phyloP scores from a whole-genome alignment of 495 filamentous ascomycete genomes.

The Bacidia rubella region DNA sequence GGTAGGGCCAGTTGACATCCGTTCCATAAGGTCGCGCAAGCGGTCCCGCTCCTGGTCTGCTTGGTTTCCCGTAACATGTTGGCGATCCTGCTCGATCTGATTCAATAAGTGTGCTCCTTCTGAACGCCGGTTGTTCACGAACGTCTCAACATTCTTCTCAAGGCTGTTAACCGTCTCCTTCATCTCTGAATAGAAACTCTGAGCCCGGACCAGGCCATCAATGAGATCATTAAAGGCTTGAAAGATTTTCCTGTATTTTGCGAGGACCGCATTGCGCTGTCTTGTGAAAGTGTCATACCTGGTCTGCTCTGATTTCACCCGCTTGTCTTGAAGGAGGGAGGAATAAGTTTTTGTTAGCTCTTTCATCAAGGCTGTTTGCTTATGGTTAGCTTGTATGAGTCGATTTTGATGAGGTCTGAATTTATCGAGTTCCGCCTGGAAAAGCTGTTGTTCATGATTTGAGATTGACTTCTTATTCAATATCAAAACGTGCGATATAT shows the following conservation, averaged over 20 bases:
- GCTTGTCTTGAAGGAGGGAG: constrained; percentile 81
- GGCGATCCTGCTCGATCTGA: constrained; percentile 73
- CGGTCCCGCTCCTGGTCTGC: constrained; percentile 79
- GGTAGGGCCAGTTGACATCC: constrained; percentile 68
- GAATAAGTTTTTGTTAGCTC: constrained; percentile 83
- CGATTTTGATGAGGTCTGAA: constrained; percentile 88
- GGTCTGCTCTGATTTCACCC: constrained; percentile 83
- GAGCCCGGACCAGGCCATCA: constrained; percentile 70
- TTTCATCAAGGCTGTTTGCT: constrained; percentile 86
- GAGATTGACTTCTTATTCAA: constrained; percentile 91
- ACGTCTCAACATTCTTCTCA: constrained; percentile 93
- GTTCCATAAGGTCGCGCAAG: constrained; percentile 81
- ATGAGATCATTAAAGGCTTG: constrained; percentile 88
- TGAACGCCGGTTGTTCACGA: constrained; percentile 84
- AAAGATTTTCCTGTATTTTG: constrained; percentile 80
- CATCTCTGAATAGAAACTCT: constrained; percentile 92
- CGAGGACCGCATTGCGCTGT: constrained; percentile 67
- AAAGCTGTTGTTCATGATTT: constrained; percentile 77
- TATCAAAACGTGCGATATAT: constrained; percentile 93
- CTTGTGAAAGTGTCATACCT: constrained; percentile 83
- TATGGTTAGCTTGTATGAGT: constrained; percentile 82
- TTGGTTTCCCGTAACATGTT: constrained; percentile 52
- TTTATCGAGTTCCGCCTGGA: constrained; percentile 90
- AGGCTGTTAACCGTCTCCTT: constrained; percentile 85
- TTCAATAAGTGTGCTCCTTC: constrained; percentile 82